These are phyloP conservation scores for Boletus sensibilis DNA, from an alignment of 768 basidiomycete species.

Conservation along the genomic window DNA sequence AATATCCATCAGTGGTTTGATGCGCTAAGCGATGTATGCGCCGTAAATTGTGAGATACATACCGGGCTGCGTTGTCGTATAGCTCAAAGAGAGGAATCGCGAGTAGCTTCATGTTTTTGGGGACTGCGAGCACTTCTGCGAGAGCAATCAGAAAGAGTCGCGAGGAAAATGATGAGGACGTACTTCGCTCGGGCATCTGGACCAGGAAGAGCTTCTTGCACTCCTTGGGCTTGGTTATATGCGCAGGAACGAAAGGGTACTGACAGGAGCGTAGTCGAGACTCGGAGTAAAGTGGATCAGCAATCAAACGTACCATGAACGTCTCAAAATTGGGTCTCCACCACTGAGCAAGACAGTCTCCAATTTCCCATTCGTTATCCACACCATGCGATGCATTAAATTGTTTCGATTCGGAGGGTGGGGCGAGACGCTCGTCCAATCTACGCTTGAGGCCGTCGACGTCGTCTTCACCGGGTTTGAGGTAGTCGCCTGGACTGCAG, in stretches of 20 bases:
- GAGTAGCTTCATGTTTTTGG: constrained; percentile 98
- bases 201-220: constrained; percentile 95
- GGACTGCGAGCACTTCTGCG: constrained; percentile 91
- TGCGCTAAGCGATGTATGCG: constrained; percentile 1
- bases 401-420: constrained; percentile 68
- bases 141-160: neutral
- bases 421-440: constrained; percentile 86
- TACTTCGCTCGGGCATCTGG: constrained; percentile 93
- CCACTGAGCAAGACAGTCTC: constrained; percentile 97
- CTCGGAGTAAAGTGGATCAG: neutral
- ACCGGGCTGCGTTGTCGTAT: constrained; percentile 95
- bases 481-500: constrained; percentile 91
- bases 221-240: constrained; percentile 97
- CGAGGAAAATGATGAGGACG: constrained; percentile 30
- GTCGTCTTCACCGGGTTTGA: constrained; percentile 95
- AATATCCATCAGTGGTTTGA: neutral
- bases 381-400: constrained; percentile 75
- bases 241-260: constrained; percentile 94
- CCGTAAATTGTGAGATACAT: constrained; percentile 13
- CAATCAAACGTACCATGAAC: constrained; percentile 75
- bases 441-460: constrained; percentile 85
- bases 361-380: constrained; percentile 93
- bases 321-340: constrained; percentile 99
- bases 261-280: constrained; percentile 29
- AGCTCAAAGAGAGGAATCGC: constrained; percentile 96